Evolutionary conservation across 2,329 filamentous ascomycete genomes (phyloP).

Genomic region (Penicillium concentricum): DNA sequence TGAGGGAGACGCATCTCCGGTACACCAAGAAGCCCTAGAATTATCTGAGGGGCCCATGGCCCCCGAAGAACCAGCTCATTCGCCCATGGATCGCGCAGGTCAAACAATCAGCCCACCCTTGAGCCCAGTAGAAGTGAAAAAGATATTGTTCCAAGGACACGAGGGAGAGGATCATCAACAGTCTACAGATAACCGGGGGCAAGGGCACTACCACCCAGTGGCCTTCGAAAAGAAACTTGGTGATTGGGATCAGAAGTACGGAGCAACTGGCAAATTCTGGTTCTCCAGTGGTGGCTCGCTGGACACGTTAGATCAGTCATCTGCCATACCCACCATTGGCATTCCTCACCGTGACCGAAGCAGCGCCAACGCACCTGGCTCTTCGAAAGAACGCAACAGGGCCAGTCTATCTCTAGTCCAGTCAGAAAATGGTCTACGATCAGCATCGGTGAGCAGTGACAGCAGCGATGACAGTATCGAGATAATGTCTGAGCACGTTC

Average conservation of each 20-base stretch:
- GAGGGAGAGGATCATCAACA: slow-evolving; percentile 4
- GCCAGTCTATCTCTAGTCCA: slow-evolving; percentile 7
- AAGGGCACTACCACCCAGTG: slow-evolving; percentile 54
- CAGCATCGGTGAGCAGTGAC: slow-evolving; percentile 27
- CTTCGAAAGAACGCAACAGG: slow-evolving; percentile 8
- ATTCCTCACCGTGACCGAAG: slow-evolving; percentile 29
- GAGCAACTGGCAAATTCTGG: slow-evolving; percentile 47
- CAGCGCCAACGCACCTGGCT: background rate
- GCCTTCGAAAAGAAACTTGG: slow-evolving; percentile 51
- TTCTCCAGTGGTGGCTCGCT: slow-evolving; percentile 25
- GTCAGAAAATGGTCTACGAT: slow-evolving; percentile 13
- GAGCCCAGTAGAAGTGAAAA: slow-evolving; percentile 42
- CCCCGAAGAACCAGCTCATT: slow-evolving; percentile 3
- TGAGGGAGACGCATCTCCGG: background rate
- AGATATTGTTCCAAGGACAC: slow-evolving; percentile 44
- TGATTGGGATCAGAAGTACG: slow-evolving; percentile 55
- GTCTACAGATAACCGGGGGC: slow-evolving; percentile 16
- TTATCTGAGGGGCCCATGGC: slow-evolving; percentile 5
- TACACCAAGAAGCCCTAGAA: background rate
- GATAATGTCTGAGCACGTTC: slow-evolving; percentile 20
- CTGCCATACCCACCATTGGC: slow-evolving; percentile 41
- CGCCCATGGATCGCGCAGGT: slow-evolving; percentile 18
- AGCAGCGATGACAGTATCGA: slow-evolving; percentile 31
- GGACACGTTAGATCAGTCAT: slow-evolving; percentile 4
- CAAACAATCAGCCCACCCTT: slow-evolving; percentile 41